phyloP scores from a whole-genome alignment of 129 eudicot genomes.

The Saussurea involucrata region DNA sequence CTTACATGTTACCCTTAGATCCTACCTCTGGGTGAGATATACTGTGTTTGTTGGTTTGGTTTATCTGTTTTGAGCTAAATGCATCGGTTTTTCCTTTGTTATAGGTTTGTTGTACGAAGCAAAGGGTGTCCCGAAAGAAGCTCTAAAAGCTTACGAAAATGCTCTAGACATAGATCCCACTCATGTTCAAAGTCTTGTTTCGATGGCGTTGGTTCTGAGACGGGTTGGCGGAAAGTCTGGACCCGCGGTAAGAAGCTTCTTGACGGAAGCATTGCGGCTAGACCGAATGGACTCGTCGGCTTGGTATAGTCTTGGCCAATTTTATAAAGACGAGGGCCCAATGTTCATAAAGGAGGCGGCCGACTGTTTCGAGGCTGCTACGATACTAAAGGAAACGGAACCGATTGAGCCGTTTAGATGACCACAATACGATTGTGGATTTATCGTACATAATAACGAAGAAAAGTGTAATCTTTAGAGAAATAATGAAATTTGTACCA shows the following conservation, averaged over 20 bases:
- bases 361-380: constrained; percentile 83
- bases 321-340: constrained; percentile 61
- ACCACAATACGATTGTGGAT: constrained; percentile 1
- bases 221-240: constrained; percentile 39
- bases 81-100: neutral
- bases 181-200: constrained; percentile 72
- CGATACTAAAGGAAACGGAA: constrained; percentile 60
- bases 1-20: too few relatives aligned
- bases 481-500: constrained; percentile 15
- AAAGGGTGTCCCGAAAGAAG: constrained; percentile 68
- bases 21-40: too few relatives aligned
- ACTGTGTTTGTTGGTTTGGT: neutral
- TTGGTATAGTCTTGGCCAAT: constrained; percentile 77
- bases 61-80: neutral
- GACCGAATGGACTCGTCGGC: constrained; percentile 67
- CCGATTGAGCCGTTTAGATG: constrained; percentile 89
- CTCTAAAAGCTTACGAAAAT: constrained; percentile 45
- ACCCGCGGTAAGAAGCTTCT: constrained; percentile 48
- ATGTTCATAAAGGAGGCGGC: constrained; percentile 52
- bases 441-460: constrained; percentile 11
- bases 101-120: constrained; percentile 78
- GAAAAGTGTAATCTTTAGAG: constrained; percentile 4
- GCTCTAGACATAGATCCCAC: constrained; percentile 64
- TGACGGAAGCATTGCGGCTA: constrained; percentile 66
- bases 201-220: constrained; percentile 61